phyloP scores from a whole-genome alignment of 306 rosid genomes.

The Begonia loranthoides region DNA sequence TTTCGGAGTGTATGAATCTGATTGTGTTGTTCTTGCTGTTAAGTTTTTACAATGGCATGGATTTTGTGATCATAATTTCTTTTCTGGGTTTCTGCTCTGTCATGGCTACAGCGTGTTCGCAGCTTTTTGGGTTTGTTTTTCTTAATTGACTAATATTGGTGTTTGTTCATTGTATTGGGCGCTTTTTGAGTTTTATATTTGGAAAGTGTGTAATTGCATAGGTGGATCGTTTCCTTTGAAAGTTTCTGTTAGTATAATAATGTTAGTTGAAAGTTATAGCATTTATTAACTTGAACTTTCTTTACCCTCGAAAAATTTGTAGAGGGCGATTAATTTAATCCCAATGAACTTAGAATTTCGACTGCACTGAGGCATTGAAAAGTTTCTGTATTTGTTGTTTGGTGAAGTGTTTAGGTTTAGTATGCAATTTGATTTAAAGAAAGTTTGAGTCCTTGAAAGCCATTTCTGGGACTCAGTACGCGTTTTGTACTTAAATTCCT shows the following conservation, averaged over 20 bases:
- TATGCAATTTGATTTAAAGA: too few species aligned
- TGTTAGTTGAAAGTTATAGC: too few species aligned
- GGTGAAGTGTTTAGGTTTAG: too few species aligned
- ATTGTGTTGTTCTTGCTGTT: constrained; percentile 18
- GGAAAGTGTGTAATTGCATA: neutral
- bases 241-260: too few species aligned
- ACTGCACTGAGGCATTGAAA: neutral
- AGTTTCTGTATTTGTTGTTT: too few species aligned
- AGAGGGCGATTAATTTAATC: neutral
- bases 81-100: neutral
- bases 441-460: too few species aligned
- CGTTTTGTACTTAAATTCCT: too few species aligned
- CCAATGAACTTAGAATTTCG: neutral
- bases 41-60: too few species aligned
- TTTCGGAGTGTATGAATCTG: constrained; percentile 21
- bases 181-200: neutral
- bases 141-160: neutral
- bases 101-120: neutral
- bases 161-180: too few species aligned
- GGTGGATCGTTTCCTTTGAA: neutral
- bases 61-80: neutral
- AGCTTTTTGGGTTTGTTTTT: neutral
- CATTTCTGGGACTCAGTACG: too few species aligned
- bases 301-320: neutral
- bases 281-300: neutral